Conservation (phyloP, 768 basidiomycete species). For the Kwoniella newhampshirensis region DNA sequence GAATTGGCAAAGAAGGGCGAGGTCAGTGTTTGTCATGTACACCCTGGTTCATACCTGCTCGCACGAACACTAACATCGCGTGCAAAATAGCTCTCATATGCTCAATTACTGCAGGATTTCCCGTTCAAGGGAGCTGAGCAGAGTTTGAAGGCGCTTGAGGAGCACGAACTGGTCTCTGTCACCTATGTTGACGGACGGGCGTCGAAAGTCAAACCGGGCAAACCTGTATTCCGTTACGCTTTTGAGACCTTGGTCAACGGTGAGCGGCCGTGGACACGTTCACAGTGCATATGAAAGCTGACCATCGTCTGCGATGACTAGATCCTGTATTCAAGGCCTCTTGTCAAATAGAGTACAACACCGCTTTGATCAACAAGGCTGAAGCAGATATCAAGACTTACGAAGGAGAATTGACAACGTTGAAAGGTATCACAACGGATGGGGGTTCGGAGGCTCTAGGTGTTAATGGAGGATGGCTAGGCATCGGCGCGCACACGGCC, state of each 20-base stretch:
- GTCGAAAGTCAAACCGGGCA: constrained; percentile 79
- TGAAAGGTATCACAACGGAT: constrained; percentile 66
- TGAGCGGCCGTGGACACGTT: constrained; percentile 48
- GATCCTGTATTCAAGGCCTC: constrained; percentile 76
- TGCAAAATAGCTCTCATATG: constrained; percentile 69
- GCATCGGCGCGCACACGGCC: constrained; percentile 49
- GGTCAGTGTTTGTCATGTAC: constrained; percentile 43
- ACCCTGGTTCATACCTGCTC: no score
- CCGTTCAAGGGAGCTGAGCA: constrained; percentile 91
- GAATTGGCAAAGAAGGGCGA: constrained; percentile 65
- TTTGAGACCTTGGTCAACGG: constrained; percentile 80
- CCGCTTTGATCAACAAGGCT: constrained; percentile 55
- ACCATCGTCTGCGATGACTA: constrained; percentile 45
- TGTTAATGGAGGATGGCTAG: constrained; percentile 39
- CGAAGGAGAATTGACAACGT: constrained; percentile 70
- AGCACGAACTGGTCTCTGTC: constrained; percentile 77
- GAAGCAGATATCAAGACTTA: constrained; percentile 68
- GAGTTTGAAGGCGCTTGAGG: constrained; percentile 78
- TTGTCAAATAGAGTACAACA: constrained; percentile 77
- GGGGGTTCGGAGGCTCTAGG: constrained; percentile 57
- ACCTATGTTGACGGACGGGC: constrained; percentile 77
- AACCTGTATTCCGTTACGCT: constrained; percentile 81
- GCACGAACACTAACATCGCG: not conserved
- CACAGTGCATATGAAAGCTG: not conserved
- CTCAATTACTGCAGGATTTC: constrained; percentile 74